These are phyloP conservation scores for Coffea canephora DNA, from an alignment of 257 asterid species.

Conservation along the genomic window DNA sequence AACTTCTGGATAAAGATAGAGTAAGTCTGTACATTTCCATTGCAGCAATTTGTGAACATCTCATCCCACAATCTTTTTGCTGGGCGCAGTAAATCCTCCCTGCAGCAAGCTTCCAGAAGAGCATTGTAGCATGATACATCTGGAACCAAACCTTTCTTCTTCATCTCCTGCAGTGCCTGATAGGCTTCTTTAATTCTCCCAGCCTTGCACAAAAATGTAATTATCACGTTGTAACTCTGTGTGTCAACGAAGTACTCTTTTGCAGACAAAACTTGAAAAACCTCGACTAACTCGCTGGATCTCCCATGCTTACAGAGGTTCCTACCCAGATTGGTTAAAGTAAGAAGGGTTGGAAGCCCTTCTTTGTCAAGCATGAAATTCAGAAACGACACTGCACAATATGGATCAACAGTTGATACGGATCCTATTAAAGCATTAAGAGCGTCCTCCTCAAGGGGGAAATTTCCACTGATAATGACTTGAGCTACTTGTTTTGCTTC, in stretches of 20 bases:
- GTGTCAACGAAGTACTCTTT: conserved; percentile 49
- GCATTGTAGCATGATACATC: conserved; percentile 63
- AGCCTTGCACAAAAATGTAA: conserved; percentile 63
- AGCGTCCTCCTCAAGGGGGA: conserved; percentile 73
- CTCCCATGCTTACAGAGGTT: conserved; percentile 64
- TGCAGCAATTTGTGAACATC: conserved; percentile 81
- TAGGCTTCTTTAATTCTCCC: conserved; percentile 72
- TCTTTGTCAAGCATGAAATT: conserved; percentile 65
- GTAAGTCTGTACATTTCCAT: conserved; percentile 61
- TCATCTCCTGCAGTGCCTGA: conserved; percentile 71
- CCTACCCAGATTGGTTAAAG: conserved; percentile 59
- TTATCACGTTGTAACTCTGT: conserved; percentile 63
- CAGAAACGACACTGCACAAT: conserved; percentile 53
- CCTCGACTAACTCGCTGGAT: conserved; percentile 53
- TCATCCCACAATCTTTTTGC: conserved; percentile 94
- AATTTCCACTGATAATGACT: conserved; percentile 70
- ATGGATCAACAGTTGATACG: conserved; percentile 60
- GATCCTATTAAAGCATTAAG: conserved; percentile 70
- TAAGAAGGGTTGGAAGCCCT: conserved; percentile 50
- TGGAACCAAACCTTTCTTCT: conserved; percentile 62
- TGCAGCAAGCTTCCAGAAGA: conserved; percentile 82
- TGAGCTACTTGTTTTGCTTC: conserved; percentile 78
- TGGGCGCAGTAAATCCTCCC: conserved; percentile 74
- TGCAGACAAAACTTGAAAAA: conserved; percentile 46
- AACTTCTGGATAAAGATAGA: conserved; percentile 54